Percentiles rank a stretch among this genome's conserved stretches.
These are phyloP conservation scores for Wickerhamiella slavikovae DNA, from an alignment of 805 yeast species.

Conservation along the genomic window DNA sequence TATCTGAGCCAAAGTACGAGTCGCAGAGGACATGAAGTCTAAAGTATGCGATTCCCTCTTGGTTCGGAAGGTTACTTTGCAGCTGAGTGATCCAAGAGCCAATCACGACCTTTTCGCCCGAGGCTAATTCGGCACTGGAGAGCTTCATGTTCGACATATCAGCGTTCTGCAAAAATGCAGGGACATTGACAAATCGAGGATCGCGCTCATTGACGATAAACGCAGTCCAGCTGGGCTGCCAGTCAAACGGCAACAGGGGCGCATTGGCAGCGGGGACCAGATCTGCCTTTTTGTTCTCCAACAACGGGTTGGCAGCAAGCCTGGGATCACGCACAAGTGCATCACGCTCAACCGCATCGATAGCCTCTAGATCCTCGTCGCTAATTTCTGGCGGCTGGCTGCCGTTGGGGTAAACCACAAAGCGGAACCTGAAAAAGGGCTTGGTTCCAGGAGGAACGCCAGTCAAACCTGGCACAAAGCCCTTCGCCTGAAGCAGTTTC, in stretches of 20 bases:
- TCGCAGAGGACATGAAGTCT: slow-evolving; percentile 50
- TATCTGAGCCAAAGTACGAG: slow-evolving; percentile 65
- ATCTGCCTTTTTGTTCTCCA: slow-evolving; percentile 49
- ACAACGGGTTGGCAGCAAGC: slow-evolving; percentile 35
- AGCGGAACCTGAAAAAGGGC: slow-evolving; percentile 57
- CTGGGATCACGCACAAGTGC: slow-evolving; percentile 7
- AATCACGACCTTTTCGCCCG: slow-evolving; percentile 24
- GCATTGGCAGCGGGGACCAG: slow-evolving; percentile 41
- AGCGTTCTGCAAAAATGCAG: slow-evolving; percentile 26
- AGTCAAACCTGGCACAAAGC: slow-evolving; percentile 73
- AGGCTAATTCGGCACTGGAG: slow-evolving; percentile 26
- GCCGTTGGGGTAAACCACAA: slow-evolving; percentile 50
- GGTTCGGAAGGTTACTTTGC: slow-evolving; percentile 58
- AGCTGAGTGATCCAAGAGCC: slow-evolving; percentile 63
- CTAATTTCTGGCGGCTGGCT: slow-evolving; percentile 15
- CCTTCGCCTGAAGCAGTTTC: slow-evolving; percentile 46
- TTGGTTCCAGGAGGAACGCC: slow-evolving; percentile 50
- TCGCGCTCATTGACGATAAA: slow-evolving; percentile 56
- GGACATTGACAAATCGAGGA: slow-evolving; percentile 34
- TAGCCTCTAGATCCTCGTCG: slow-evolving; percentile 9
- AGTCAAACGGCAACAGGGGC: slow-evolving; percentile 49
- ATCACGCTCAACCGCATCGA: slow-evolving; percentile 14
- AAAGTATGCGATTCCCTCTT: slow-evolving; percentile 43
- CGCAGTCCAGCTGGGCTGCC: slow-evolving; percentile 39
- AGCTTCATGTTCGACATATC: slow-evolving; percentile 36